Evolutionary conservation across 768 basidiomycete genomes (phyloP).

Genomic region (Gloeostereum incarnatum): DNA sequence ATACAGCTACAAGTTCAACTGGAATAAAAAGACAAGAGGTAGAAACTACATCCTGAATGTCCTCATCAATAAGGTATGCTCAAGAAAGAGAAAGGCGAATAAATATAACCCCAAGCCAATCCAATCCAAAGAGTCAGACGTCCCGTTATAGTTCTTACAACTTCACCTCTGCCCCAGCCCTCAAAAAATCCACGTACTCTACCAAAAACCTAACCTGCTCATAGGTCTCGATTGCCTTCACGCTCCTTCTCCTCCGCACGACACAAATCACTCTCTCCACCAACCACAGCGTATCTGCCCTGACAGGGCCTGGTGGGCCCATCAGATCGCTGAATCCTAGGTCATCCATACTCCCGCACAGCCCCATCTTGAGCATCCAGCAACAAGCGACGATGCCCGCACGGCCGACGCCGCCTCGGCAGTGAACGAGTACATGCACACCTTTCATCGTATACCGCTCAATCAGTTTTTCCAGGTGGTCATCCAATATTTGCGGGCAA

Average conservation of each 20-base stretch:
- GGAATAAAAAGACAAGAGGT: no score
- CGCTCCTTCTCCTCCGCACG: conserved; percentile 65
- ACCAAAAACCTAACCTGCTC: conserved; percentile 85
- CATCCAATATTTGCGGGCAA: conserved; percentile 46
- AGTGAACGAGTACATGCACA: conserved; percentile 72
- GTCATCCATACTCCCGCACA: conserved; percentile 70
- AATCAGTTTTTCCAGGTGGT: conserved; percentile 56
- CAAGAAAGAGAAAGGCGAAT: no score
- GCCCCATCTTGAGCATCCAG: conserved; percentile 87
- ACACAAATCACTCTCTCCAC: conserved; percentile 68
- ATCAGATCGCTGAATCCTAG: conserved; percentile 1
- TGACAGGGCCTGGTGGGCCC: conserved; percentile 14
- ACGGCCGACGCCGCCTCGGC: conserved; percentile 89
- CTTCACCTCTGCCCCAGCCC: no score
- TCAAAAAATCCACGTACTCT: conserved; percentile 62
- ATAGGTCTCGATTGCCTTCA: conserved; percentile 90
- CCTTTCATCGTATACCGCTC: conserved; percentile 67
- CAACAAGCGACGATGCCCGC: conserved; percentile 89
- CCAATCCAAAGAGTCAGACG: no score
- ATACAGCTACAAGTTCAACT: no score
- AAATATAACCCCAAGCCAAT: no score
- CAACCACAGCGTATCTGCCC: conserved; percentile 46
- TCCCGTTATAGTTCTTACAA: no score
- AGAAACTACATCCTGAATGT: no score
- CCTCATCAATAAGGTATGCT: no score